Percentiles rank a stretch among this genome's conserved stretches.
These are phyloP conservation scores for Pterocarpus santalinus DNA, from an alignment of 306 rosid species.

Conservation along the genomic window DNA sequence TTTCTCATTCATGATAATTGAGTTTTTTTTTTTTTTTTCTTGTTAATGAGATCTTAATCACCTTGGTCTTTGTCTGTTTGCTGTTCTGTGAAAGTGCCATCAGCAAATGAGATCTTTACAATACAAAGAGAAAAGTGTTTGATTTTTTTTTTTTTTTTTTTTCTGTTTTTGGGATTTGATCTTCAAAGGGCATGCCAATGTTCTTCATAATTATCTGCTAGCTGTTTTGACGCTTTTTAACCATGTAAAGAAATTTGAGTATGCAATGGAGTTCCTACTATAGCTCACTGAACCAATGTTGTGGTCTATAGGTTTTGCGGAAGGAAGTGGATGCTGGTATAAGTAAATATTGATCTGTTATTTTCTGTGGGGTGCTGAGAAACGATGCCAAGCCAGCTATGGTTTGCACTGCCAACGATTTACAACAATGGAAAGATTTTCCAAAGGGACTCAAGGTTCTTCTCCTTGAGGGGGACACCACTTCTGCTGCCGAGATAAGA, in stretches of 20 bases:
- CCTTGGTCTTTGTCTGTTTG: constrained; percentile 45
- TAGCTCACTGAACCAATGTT: constrained; percentile 46
- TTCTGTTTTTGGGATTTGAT: constrained; percentile 36
- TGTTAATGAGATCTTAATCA: constrained; percentile 41
- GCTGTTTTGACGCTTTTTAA: constrained; percentile 1
- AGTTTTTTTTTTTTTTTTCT: constrained; percentile 16
- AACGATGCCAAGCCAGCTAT: constrained; percentile 98
- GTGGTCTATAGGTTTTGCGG: constrained; percentile 52
- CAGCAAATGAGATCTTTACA: constrained; percentile 31
- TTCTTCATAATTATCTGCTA: constrained; percentile 40
- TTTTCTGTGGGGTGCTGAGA: constrained; percentile 58
- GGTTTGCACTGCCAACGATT: constrained; percentile 93
- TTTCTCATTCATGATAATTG: neutral
- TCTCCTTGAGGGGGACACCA: constrained; percentile 78
- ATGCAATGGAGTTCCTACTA: neutral
- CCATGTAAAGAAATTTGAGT: constrained; percentile 32
- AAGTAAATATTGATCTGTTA: constrained; percentile 48
- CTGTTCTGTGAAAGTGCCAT: constrained; percentile 47
- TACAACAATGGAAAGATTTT: constrained; percentile 90
- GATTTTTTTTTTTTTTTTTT: neutral
- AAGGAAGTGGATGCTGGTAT: constrained; percentile 49
- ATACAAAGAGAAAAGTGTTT: neutral
- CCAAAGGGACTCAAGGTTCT: constrained; percentile 92
- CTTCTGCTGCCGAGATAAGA: constrained; percentile 74
- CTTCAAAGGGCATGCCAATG: neutral